Conservation (phyloP, 1,139 yeast species). For the Chernovozyma aurita region DNA sequence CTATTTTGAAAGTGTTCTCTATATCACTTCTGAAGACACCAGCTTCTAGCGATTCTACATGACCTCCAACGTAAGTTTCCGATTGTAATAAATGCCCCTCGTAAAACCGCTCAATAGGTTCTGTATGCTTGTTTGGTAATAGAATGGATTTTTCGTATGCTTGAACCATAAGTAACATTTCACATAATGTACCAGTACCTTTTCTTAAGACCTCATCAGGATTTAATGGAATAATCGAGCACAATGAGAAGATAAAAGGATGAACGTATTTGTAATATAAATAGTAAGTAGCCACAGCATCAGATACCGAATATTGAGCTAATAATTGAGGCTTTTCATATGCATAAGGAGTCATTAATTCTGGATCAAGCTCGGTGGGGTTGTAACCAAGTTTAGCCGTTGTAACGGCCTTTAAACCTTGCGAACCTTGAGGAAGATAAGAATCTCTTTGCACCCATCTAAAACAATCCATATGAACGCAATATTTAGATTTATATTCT, state of each 20-base stretch:
- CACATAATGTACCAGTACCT: conserved; percentile 98
- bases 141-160: conserved; percentile 77
- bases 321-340: conserved; percentile 86
- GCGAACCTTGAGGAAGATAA: conserved; percentile 96
- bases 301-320: conserved; percentile 97
- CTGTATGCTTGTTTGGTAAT: conserved; percentile 89
- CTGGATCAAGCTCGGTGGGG: conserved; percentile 96
- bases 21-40: conserved; percentile 95
- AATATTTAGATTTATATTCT: conserved; percentile 87
- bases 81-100: conserved; percentile 92
- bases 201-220: conserved; percentile 95
- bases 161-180: conserved; percentile 95
- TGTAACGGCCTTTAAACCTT: conserved; percentile 96
- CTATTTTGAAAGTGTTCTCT: conserved; percentile 69
- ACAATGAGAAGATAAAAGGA: conserved; percentile 92
- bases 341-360: conserved; percentile 96
- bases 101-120: conserved; percentile 88
- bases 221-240: conserved; percentile 91
- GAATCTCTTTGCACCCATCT: conserved; percentile 99
- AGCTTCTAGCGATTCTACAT: conserved; percentile 95
- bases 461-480: conserved; percentile 96
- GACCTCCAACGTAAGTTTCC: conserved; percentile 98
- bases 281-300: conserved; percentile 98
- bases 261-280: conserved; percentile 94
- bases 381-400: conserved; percentile 93